Evolutionary conservation across 805 yeast genomes (phyloP).

Genomic region (Scheffersomyces amazonensis): DNA sequence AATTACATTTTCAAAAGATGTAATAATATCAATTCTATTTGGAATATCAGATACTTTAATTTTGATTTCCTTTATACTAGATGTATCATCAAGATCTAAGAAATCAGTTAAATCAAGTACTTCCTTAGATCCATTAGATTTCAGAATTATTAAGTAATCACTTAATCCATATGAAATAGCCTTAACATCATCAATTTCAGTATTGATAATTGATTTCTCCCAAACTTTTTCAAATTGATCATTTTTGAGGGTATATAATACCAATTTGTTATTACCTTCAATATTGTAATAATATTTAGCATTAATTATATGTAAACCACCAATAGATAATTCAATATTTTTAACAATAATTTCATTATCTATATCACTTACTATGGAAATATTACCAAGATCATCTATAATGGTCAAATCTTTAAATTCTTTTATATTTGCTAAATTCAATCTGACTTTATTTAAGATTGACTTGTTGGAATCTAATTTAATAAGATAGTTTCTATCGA

Average conservation of each 20-base stretch:
- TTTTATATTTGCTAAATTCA: conserved; percentile 8
- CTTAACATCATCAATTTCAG: conserved; percentile 1
- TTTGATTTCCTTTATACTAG: conserved; percentile 13
- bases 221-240: background rate
- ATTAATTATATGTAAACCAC: background rate
- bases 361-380: background rate
- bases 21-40: conserved; percentile 3
- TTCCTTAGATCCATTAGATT: conserved; percentile 3
- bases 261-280: background rate
- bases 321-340: background rate
- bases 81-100: conserved; percentile 11
- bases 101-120: conserved; percentile 22
- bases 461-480: conserved; percentile 6
- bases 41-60: conserved; percentile 1
- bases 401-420: conserved; percentile 5
- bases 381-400: conserved; percentile 1
- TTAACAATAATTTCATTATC: background rate
- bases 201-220: background rate
- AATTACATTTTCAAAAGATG: background rate
- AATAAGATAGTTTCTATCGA: conserved; percentile 4
- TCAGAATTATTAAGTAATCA: conserved; percentile 6
- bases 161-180: conserved; percentile 4
- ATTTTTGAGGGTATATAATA: background rate
- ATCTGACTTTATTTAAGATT: background rate
- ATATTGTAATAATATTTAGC: background rate